phyloP scores from a whole-genome alignment of 2,329 filamentous ascomycete genomes.

The Hirsutella thompsonii region DNA sequence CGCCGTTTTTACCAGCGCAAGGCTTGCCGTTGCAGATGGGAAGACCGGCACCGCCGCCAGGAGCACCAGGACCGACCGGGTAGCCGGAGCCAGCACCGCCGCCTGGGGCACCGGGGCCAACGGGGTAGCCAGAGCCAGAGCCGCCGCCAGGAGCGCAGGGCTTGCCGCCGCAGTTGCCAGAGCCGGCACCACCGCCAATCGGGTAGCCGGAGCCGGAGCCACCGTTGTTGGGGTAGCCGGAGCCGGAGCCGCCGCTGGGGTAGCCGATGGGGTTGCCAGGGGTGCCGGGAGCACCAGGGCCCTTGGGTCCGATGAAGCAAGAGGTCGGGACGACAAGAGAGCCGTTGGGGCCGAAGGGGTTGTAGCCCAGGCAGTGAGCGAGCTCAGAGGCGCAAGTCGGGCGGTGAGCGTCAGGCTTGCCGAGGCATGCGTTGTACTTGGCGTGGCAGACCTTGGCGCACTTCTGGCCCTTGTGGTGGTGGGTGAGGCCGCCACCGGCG shows the following conservation, averaged over 20 bases:
- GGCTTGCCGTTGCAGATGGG: too few species aligned
- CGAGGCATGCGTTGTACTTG: constrained; percentile 9
- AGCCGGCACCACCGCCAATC: not conserved
- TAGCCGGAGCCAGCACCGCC: not conserved
- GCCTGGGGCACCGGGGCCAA: not conserved
- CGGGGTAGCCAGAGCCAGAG: not conserved
- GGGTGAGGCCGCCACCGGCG: not conserved
- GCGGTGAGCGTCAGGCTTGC: constrained; percentile 8
- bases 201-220: not conserved
- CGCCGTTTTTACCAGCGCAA: too few species aligned
- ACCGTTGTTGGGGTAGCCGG: not conserved
- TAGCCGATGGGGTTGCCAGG: not conserved
- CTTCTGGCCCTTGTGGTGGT: not conserved
- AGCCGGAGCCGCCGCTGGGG: not conserved
- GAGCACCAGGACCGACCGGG: not conserved
- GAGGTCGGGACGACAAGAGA: not conserved
- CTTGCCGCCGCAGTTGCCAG: not conserved
- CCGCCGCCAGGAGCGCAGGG: not conserved
- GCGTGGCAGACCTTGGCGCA: constrained; percentile 9
- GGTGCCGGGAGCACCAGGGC: not conserved
- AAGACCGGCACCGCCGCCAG: not conserved
- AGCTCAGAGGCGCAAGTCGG: constrained; percentile 11
- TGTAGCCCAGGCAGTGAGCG: constrained; percentile 12
- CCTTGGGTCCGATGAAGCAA: not conserved
- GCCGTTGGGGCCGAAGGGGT: not conserved